Conservation (phyloP, 2,329 filamentous ascomycete species). For the Penicillium sp. region DNA sequence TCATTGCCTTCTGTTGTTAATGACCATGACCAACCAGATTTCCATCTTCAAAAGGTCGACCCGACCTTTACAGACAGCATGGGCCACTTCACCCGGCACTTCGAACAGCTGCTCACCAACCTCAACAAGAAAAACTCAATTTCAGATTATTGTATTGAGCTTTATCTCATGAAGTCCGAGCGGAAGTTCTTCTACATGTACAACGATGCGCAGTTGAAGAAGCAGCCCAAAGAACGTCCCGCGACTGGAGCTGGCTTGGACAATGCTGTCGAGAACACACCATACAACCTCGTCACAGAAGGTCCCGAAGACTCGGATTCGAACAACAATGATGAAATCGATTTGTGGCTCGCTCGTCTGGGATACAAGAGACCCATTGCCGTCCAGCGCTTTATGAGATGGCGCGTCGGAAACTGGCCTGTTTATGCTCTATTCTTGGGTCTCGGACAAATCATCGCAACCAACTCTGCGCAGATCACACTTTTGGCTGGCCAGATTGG, state of each 20-base stretch:
- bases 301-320: conserved; percentile 31
- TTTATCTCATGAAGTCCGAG: conserved; percentile 62
- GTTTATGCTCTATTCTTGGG: conserved; percentile 61
- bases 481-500: conserved; percentile 62
- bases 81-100: conserved; percentile 58
- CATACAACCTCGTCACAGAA: conserved; percentile 21
- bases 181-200: conserved; percentile 64
- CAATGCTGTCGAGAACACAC: conserved; percentile 37
- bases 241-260: conserved; percentile 33
- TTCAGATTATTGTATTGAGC: conserved; percentile 60
- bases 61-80: conserved; percentile 65
- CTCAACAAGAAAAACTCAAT: conserved; percentile 58
- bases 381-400: conserved; percentile 53
- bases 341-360: conserved; percentile 28
- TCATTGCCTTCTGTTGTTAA: conserved; percentile 58
- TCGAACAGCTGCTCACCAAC: conserved; percentile 54
- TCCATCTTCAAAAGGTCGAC: conserved; percentile 63
- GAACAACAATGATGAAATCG: conserved; percentile 35
- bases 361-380: conserved; percentile 57
- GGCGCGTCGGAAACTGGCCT: conserved; percentile 61
- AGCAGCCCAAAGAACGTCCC: conserved; percentile 38
- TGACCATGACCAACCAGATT: conserved; percentile 55
- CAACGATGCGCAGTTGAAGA: conserved; percentile 57
- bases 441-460: conserved; percentile 61
- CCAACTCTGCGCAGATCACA: conserved; percentile 66